Evolutionary conservation across 1,284 basidiomycete species (phyloP).

Genomic region (Apiotrichum gracile): DNA sequence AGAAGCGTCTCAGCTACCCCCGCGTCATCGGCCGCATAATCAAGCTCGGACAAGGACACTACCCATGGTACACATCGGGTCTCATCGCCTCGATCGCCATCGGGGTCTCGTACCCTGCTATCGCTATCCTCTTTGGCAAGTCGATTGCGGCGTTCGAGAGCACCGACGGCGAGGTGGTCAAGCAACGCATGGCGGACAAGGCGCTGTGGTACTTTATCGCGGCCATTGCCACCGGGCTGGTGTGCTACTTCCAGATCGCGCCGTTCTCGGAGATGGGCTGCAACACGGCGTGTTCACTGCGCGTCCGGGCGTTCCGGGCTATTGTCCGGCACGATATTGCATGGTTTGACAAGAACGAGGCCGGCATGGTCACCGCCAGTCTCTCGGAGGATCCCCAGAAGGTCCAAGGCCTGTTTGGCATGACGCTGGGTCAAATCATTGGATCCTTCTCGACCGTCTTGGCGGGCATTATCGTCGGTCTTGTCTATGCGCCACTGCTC

Average conservation of each 20-base stretch:
- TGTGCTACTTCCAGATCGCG: constrained; percentile 60
- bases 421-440: constrained; percentile 78
- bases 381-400: constrained; percentile 89
- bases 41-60: constrained; percentile 34
- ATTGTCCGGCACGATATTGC: constrained; percentile 80
- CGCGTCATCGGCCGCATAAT: constrained; percentile 10
- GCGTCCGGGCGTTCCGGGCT: constrained; percentile 64
- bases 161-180: constrained; percentile 42
- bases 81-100: constrained; percentile 31
- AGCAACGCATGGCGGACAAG: constrained; percentile 24
- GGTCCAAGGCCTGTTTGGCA: constrained; percentile 80
- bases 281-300: constrained; percentile 60
- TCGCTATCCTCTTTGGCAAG: constrained; percentile 71
- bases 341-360: constrained; percentile 80
- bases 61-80: constrained; percentile 39
- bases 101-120: constrained; percentile 79
- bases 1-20: neutral
- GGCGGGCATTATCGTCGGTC: constrained; percentile 67
- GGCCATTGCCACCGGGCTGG: constrained; percentile 60
- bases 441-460: constrained; percentile 71
- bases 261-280: constrained; percentile 62
- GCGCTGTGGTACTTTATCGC: constrained; percentile 80
- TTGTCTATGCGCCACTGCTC: constrained; percentile 56
- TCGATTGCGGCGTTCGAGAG: constrained; percentile 62
- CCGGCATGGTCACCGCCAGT: constrained; percentile 72